Evolutionary conservation across 495 filamentous ascomycete genomes (phyloP).

Genomic region (Bombardia bombarda): DNA sequence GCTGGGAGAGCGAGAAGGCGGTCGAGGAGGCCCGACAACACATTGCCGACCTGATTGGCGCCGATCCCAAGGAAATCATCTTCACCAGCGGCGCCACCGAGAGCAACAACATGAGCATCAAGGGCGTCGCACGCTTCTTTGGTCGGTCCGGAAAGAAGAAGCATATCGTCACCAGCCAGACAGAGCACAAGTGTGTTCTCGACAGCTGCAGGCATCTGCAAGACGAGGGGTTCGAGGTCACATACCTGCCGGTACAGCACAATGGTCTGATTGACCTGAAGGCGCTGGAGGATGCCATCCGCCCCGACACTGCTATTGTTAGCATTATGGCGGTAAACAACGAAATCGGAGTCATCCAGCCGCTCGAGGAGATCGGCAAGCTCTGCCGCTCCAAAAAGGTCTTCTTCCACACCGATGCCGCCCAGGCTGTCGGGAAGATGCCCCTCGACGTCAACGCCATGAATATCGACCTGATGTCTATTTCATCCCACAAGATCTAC

Average conservation of each 20-base stretch:
- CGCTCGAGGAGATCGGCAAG: slow-evolving; percentile 85
- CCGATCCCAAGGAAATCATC: slow-evolving; percentile 95
- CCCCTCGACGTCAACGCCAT: slow-evolving; percentile 92
- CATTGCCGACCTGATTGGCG: slow-evolving; percentile 81
- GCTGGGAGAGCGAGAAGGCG: slow-evolving; percentile 95
- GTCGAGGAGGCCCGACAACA: slow-evolving; percentile 79
- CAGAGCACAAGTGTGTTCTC: slow-evolving; percentile 97
- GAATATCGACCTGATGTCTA: slow-evolving; percentile 97
- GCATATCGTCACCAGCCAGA: slow-evolving; percentile 94
- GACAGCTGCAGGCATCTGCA: slow-evolving; percentile 95
- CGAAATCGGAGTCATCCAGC: slow-evolving; percentile 97
- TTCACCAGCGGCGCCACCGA: slow-evolving; percentile 97
- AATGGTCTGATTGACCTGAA: slow-evolving; percentile 80
- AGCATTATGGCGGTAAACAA: slow-evolving; percentile 99
- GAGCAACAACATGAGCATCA: slow-evolving; percentile 99
- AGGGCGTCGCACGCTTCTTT: slow-evolving; percentile 94
- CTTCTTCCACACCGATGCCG: slow-evolving; percentile 98
- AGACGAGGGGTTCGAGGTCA: slow-evolving; percentile 93
- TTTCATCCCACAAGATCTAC: slow-evolving; percentile 99
- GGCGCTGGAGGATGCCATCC: slow-evolving; percentile 81
- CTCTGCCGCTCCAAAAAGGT: slow-evolving; percentile 85
- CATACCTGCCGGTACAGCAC: slow-evolving; percentile 81
- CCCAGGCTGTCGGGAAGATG: slow-evolving; percentile 96
- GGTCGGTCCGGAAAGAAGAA: slow-evolving; percentile 90
- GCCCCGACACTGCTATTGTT: slow-evolving; percentile 83